phyloP scores from a whole-genome alignment of 2,329 filamentous ascomycete genomes.

The Colletotrichum sp. region DNA sequence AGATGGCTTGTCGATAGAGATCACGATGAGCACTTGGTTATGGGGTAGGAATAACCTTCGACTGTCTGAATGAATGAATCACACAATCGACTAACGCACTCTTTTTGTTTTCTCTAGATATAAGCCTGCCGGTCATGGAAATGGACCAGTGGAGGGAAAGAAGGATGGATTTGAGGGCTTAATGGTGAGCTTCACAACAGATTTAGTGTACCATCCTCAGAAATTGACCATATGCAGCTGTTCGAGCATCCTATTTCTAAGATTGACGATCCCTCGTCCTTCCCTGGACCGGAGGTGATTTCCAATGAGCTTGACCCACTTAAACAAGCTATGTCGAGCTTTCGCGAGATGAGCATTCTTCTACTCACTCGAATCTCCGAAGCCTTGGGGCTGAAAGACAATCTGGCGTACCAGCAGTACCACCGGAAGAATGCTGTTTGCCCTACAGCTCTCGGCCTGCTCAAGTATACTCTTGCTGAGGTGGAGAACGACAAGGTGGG shows the following conservation, averaged over 20 bases:
- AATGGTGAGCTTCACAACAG: not conserved
- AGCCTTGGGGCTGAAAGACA: not conserved
- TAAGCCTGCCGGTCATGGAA: slow-evolving; percentile 2
- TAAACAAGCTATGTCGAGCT: not conserved
- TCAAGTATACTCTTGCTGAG: slow-evolving; percentile 3
- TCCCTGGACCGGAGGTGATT: not conserved
- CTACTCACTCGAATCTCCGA: not conserved
- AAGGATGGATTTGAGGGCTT: slow-evolving; percentile 1
- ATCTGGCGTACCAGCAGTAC: not conserved
- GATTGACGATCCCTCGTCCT: not conserved
- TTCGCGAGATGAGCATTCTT: not conserved
- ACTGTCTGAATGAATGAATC: fast-evolving
- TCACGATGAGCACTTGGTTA: slow-evolving; percentile 1
- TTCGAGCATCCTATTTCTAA: slow-evolving; percentile 4
- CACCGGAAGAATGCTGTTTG: not conserved
- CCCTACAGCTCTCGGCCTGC: not conserved
- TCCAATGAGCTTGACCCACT: not conserved
- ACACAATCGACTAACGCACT: not conserved
- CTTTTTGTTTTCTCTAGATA: not conserved
- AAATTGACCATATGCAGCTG: not conserved
- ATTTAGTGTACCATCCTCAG: fast-evolving
- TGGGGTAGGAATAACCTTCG: not conserved
- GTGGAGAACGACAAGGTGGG: not conserved
- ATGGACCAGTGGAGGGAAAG: not conserved
- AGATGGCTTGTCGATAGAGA: not conserved